Evolutionary conservation across 768 basidiomycete species (phyloP).

Genomic region (Pleurotus tuoliensis): DNA sequence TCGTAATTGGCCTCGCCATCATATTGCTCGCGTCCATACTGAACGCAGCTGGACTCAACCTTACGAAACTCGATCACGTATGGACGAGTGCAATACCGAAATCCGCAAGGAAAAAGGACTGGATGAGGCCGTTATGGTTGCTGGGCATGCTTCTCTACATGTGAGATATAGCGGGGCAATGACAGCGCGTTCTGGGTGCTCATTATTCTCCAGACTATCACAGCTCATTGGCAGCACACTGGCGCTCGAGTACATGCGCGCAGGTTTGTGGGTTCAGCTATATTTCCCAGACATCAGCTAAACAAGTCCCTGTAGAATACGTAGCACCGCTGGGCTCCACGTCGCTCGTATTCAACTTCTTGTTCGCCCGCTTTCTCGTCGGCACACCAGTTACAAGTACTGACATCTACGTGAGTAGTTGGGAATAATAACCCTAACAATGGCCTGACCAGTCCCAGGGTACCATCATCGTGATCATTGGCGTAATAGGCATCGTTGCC

Average conservation of each 20-base stretch:
- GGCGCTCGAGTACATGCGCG: slow-evolving; percentile 85
- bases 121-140: slow-evolving; percentile 83
- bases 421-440: background rate
- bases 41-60: slow-evolving; percentile 89
- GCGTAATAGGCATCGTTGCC: slow-evolving; percentile 84
- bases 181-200: background rate
- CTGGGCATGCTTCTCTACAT: slow-evolving; percentile 94
- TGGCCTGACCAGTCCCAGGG: slow-evolving; percentile 42
- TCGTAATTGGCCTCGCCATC: slow-evolving; percentile 84
- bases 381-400: slow-evolving; percentile 80
- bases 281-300: background rate
- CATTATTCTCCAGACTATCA: slow-evolving; percentile 49
- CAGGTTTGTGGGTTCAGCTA: slow-evolving; percentile 41
- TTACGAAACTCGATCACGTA: slow-evolving; percentile 92
- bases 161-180: slow-evolving; percentile 36
- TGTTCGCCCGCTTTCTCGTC: slow-evolving; percentile 87
- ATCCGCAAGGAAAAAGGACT: slow-evolving; percentile 68
- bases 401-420: slow-evolving; percentile 68
- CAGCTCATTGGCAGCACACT: slow-evolving; percentile 86
- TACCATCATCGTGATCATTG: slow-evolving; percentile 76
- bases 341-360: slow-evolving; percentile 92
- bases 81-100: slow-evolving; percentile 74
- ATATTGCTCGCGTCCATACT: slow-evolving; percentile 81
- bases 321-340: slow-evolving; percentile 94
- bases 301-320: slow-evolving; percentile 57